phyloP scores from a whole-genome alignment of 2,329 filamentous ascomycete genomes.

The Fusarium keratoplasticum region DNA sequence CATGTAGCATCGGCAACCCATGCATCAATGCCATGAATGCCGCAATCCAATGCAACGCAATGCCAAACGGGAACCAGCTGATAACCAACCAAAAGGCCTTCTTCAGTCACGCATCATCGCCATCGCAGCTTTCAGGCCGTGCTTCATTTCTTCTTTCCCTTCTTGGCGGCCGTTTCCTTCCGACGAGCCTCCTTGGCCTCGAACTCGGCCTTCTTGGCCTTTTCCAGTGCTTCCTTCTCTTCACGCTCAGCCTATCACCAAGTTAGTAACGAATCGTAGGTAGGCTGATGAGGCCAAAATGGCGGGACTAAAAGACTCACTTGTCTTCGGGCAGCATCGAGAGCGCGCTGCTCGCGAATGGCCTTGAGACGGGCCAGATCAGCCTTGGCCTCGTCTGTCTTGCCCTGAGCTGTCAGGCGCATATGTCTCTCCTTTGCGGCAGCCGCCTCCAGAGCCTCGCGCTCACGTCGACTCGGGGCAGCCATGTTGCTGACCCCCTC shows the following conservation, averaged over 20 bases:
- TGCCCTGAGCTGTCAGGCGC: conserved; percentile 92
- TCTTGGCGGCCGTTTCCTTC: conserved; percentile 64
- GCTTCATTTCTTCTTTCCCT: conserved; percentile 60
- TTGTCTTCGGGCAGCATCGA: conserved; percentile 84
- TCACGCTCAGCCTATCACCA: conserved; percentile 66
- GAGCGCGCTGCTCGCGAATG: conserved; percentile 87
- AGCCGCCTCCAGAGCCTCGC: conserved; percentile 84
- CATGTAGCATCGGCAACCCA: not conserved
- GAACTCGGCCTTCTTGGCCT: conserved; percentile 61
- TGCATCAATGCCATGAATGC: not conserved
- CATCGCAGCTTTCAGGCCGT: not conserved
- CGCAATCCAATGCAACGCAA: not conserved
- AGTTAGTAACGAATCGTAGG: conserved; percentile 36
- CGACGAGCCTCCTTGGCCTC: conserved; percentile 66
- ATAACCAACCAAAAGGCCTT: not conserved
- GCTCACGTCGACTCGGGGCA: conserved; percentile 64
- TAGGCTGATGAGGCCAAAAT: too few species aligned
- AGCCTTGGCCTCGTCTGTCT: conserved; percentile 94
- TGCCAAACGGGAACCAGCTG: not conserved
- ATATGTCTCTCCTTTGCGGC: conserved; percentile 91
- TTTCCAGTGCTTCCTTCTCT: conserved; percentile 65
- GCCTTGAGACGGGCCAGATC: conserved; percentile 86
- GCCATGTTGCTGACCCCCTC: conserved; percentile 65
- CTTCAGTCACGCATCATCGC: conserved; percentile 7
- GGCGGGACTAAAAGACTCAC: conserved; percentile 55